These are phyloP conservation scores for Aspergillus carbonarius DNA, from an alignment of 2,329 filamentous ascomycete species.

Conservation along the genomic window DNA sequence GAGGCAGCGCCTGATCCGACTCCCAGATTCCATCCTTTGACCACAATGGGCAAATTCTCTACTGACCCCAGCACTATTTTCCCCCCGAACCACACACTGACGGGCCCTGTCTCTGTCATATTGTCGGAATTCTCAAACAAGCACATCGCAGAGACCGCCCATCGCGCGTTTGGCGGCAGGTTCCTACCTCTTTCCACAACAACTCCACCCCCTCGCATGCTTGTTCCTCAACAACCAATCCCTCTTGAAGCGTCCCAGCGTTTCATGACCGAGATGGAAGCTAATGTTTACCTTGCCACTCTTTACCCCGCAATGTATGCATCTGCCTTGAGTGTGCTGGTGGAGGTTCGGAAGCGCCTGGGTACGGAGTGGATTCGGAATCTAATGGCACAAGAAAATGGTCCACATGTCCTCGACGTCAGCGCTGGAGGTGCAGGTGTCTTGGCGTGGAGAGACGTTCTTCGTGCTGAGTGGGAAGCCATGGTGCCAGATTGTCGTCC, in stretches of 20 bases:
- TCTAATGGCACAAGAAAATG: constrained; percentile 56
- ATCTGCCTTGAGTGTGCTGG: constrained; percentile 54
- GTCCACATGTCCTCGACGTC: constrained; percentile 60
- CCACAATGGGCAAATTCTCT: constrained; percentile 69
- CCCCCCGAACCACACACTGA: constrained; percentile 69
- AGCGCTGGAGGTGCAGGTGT: constrained; percentile 62
- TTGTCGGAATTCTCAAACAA: constrained; percentile 67
- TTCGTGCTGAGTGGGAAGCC: constrained; percentile 77
- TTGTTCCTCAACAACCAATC: constrained; percentile 57
- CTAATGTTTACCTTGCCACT: constrained; percentile 58
- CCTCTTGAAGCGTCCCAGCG: constrained; percentile 56
- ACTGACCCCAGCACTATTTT: constrained; percentile 71
- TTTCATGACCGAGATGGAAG: constrained; percentile 61
- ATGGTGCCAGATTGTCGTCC: constrained; percentile 52
- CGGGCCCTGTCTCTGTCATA: constrained; percentile 67
- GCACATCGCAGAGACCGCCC: constrained; percentile 72
- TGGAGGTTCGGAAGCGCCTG: constrained; percentile 61
- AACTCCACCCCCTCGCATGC: constrained; percentile 58
- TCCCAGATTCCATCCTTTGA: constrained; percentile 70
- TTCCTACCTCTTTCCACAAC: constrained; percentile 74
- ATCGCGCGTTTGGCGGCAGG: constrained; percentile 71
- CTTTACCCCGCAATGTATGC: constrained; percentile 64
- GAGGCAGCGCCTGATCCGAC: constrained; percentile 42
- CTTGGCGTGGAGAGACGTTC: constrained; percentile 66
- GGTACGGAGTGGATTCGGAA: constrained; percentile 59